A percentile compares a stretch with the other conserved stretches of the same genome.
Conservation (phyloP, 169 alveolate species). For the Miamiensis avidus region DNA sequence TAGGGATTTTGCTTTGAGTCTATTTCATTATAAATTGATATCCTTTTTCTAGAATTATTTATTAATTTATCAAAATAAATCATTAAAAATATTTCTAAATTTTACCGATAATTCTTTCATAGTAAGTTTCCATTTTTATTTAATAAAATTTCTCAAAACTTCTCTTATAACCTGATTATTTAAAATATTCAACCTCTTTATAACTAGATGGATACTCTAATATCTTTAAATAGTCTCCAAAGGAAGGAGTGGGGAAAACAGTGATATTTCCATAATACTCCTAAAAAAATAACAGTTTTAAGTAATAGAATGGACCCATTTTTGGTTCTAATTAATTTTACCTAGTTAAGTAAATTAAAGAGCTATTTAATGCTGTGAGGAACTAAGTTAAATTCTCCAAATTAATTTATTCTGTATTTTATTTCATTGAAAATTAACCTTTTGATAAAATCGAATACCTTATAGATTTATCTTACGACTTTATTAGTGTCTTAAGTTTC, state of each 20-base stretch:
- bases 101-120: neutral
- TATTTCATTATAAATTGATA: no score
- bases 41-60: neutral
- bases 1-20: neutral
- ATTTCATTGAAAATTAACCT: constrained; percentile 49
- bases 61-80: no score
- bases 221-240: constrained; percentile 49
- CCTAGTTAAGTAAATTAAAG: constrained; percentile 38
- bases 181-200: no score
- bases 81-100: no score
- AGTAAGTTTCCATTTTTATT: neutral
- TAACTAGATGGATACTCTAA: constrained; percentile 44
- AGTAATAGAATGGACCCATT: neutral
- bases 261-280: constrained; percentile 61
- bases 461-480: neutral
- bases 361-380: constrained; percentile 41
- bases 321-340: neutral
- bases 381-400: constrained; percentile 37
- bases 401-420: constrained; percentile 34
- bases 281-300: neutral
- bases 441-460: constrained; percentile 12
- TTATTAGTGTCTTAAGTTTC: constrained; percentile 32
- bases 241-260: constrained; percentile 53
- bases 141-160: neutral
- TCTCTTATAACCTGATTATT: neutral